Conservation (phyloP, 1,284 basidiomycete species). For the Mycena sp. region DNA sequence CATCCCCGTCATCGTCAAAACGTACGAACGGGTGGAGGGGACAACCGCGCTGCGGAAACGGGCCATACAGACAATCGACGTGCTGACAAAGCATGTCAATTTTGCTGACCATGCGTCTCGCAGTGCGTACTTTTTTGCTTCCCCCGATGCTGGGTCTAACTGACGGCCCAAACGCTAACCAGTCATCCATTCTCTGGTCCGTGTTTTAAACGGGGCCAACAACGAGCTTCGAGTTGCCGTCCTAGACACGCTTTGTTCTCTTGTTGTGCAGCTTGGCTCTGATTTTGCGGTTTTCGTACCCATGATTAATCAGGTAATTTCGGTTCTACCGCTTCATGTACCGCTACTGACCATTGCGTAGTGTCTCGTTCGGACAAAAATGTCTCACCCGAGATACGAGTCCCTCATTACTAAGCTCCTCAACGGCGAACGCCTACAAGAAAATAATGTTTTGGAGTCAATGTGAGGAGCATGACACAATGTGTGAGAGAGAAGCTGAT, state of each 20-base stretch:
- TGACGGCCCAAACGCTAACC: no score
- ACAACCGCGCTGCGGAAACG: constrained; percentile 84
- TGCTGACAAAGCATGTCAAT: constrained; percentile 93
- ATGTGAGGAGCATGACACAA: constrained; percentile 54
- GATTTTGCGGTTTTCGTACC: constrained; percentile 99
- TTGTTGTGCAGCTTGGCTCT: constrained; percentile 93
- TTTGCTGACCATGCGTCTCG: constrained; percentile 99
- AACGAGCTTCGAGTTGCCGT: constrained; percentile 90
- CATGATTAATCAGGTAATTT: constrained; percentile 91
- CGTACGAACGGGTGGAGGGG: constrained; percentile 89
- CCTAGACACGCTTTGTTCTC: constrained; percentile 93
- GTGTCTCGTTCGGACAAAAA: constrained; percentile 42
- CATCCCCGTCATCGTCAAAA: constrained; percentile 93
- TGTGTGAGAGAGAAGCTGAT: constrained; percentile 19
- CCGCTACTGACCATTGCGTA: constrained; percentile 11
- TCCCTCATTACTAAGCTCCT: constrained; percentile 89
- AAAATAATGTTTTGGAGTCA: constrained; percentile 68
- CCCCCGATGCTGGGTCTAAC: no score
- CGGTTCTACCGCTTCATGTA: neutral
- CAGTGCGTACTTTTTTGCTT: constrained; percentile 45
- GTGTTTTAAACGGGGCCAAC: constrained; percentile 84
- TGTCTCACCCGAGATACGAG: constrained; percentile 91
- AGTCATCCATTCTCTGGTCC: constrained; percentile 92
- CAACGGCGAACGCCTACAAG: constrained; percentile 91
- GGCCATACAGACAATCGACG: constrained; percentile 93